Base-by-base conservation (phyloP, 768 basidiomycete genomes). In the Lentinula detonsa region DNA sequence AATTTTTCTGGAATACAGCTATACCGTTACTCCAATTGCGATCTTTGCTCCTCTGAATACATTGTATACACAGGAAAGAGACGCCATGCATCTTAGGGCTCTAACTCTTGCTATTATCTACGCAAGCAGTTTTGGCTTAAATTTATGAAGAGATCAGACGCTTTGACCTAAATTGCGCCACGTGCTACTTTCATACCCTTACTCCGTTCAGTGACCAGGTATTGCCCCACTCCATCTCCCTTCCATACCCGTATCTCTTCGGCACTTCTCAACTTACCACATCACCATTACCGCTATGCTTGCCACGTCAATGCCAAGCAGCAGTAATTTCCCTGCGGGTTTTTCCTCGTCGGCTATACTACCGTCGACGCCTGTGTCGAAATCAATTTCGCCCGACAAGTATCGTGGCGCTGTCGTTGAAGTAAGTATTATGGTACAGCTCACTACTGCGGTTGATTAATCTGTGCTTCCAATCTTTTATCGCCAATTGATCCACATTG, bases 371-470 rank as follows among this genome's bases (percentile, higher is more conserved):
- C 35, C 35, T 16, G 10, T 21, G 16, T 39, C 21, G 9, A 54
- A 54, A 18, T 21, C 37, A 9, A 54, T 43, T 43, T 43, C 42
- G 16, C 31, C 63, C 23, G 78, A 81, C 66, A 91, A 87, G 73
- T 95, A 92, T 69, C 82, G 93, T 21, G 93, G 94, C 1, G 93
- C 94, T 2, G 92, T 94, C 31, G 92, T 96, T 8, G 94, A 96
- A 84, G 93, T 90, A 62, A 57, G 74, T 13, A 42, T 35, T 33
- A 7, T 45, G n/a, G 34, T 39, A 16, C 8, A 42, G 21, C 13
- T 4, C 28, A 51, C 23, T 33, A 28, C 33, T 16, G 28, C 34
- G 15, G 31, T 13, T 21, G n/a, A 10, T 31, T 51, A 18, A 51
- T 23, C 4, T 9, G n/a, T 23, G 45, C 23, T 48, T 55, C 40